Conservation (phyloP, 106 monocot species). For the Phalaenopsis aphrodite region DNA sequence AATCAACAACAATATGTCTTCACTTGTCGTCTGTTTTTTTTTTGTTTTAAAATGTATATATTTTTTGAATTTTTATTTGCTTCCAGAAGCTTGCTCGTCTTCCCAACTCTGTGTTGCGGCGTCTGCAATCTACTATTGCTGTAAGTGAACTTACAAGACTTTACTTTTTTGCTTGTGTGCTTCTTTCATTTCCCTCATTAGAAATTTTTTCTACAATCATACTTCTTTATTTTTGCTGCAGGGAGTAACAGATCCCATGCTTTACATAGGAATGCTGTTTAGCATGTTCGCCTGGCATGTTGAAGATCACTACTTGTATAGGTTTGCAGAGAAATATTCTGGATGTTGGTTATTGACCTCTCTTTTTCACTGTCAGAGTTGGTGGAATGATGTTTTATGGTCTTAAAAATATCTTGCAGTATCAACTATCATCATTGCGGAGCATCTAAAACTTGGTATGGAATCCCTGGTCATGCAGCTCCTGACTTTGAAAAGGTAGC, state of each 20-base stretch:
- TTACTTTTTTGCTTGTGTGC: neutral
- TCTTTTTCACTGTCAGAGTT: neutral
- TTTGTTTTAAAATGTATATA: neutral
- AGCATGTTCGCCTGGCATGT: constrained; percentile 99
- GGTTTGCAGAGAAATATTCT: constrained; percentile 27
- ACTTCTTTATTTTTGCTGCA: constrained; percentile 19
- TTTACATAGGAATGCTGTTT: constrained; percentile 98
- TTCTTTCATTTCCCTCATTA: constrained; percentile 12
- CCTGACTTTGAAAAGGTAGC: constrained; percentile 69
- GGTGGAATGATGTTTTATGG: neutral
- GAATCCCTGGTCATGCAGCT: constrained; percentile 84
- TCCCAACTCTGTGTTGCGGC: constrained; percentile 56
- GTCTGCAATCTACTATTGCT: constrained; percentile 58
- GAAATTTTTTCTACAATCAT: neutral
- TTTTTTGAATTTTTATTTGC: constrained; percentile 1
- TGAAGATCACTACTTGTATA: constrained; percentile 96
- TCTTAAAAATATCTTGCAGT: constrained; percentile 28
- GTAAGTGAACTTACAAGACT: constrained; percentile 30
- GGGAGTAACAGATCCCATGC: constrained; percentile 99
- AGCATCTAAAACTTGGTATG: constrained; percentile 97
- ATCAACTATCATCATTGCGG: constrained; percentile 99
- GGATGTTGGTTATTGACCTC: neutral
- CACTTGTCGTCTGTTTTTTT: no score
- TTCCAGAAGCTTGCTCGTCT: constrained; percentile 66
- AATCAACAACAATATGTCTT: no score